Percentiles rank a stretch among this genome's conserved stretches.
Evolutionary conservation across 805 yeast species (phyloP).

Genomic region (Vanderwaltozyma polyspora): DNA sequence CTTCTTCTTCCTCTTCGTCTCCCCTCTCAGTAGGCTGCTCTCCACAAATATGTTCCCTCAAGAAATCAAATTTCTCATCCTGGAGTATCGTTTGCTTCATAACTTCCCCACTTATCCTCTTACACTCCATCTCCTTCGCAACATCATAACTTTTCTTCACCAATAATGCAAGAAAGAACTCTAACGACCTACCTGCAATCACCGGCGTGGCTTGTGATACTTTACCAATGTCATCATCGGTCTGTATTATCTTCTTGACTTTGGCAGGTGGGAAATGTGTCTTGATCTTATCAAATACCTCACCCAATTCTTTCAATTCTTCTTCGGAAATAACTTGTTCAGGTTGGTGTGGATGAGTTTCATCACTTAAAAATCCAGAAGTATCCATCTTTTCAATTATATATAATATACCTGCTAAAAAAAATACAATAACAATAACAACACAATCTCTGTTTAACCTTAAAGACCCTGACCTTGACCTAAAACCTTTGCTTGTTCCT

Average conservation of each 20-base stretch:
- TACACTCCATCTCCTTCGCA: slow-evolving; percentile 63
- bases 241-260: slow-evolving; percentile 91
- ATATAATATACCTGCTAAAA: too few species aligned
- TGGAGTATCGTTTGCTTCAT: slow-evolving; percentile 71
- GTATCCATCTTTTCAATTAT: neutral
- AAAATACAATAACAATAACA: too few species aligned
- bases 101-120: slow-evolving; percentile 73
- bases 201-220: slow-evolving; percentile 98
- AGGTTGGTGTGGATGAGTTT: neutral
- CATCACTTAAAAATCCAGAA: neutral
- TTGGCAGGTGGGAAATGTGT: slow-evolving; percentile 89
- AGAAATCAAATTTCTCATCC: slow-evolving; percentile 87
- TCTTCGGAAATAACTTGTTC: neutral
- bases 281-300: slow-evolving; percentile 37
- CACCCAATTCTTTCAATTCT: slow-evolving; percentile 6
- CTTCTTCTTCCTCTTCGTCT: slow-evolving; percentile 3
- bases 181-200: slow-evolving; percentile 92
- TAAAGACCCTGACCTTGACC: too few species aligned
- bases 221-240: slow-evolving; percentile 96
- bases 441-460: too few species aligned
- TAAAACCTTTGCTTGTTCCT: too few species aligned
- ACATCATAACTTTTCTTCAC: slow-evolving; percentile 75
- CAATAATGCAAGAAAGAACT: slow-evolving; percentile 78
- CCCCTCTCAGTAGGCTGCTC: slow-evolving; percentile 6
- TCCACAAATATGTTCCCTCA: slow-evolving; percentile 46